These are phyloP conservation scores for Aspergillus diversus DNA, from an alignment of 495 filamentous ascomycete genomes.

Conservation along the genomic window DNA sequence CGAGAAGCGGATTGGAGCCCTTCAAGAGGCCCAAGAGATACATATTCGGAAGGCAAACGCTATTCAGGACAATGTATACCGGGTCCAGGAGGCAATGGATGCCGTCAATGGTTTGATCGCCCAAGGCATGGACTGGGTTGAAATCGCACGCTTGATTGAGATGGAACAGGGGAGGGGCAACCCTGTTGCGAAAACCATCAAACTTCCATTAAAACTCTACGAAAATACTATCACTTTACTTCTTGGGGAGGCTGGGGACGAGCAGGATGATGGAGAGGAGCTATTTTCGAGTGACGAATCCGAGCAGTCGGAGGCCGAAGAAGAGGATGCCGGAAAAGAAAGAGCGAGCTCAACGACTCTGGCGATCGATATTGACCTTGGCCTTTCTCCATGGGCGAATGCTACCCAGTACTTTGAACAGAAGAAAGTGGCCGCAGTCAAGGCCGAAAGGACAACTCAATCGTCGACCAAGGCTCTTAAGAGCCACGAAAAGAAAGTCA, in stretches of 20 bases:
- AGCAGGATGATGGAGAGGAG: constrained; percentile 56
- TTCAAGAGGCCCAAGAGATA: constrained; percentile 76
- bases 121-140: constrained; percentile 96
- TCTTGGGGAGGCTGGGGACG: constrained; percentile 69
- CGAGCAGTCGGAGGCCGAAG: constrained; percentile 60
- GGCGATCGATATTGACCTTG: constrained; percentile 82
- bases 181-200: constrained; percentile 83
- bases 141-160: constrained; percentile 85
- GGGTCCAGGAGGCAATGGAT: constrained; percentile 88
- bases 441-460: constrained; percentile 81
- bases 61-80: constrained; percentile 84
- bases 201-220: constrained; percentile 82
- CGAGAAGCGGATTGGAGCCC: constrained; percentile 75
- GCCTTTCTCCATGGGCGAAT: constrained; percentile 81
- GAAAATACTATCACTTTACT: constrained; percentile 86
- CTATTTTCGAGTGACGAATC: constrained; percentile 63
- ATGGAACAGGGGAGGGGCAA: constrained; percentile 80
- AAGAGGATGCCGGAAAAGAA: constrained; percentile 36
- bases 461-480: constrained; percentile 86
- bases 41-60: constrained; percentile 88
- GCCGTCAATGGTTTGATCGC: constrained; percentile 86
- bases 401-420: constrained; percentile 90
- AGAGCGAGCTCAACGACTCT: constrained; percentile 46
- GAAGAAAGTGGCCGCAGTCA: constrained; percentile 78
- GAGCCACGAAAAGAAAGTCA: constrained; percentile 85